Percentiles rank a stretch among this genome's conserved stretches.
phyloP scores from a whole-genome alignment of 257 asterid species.

The Datura wrightii region DNA sequence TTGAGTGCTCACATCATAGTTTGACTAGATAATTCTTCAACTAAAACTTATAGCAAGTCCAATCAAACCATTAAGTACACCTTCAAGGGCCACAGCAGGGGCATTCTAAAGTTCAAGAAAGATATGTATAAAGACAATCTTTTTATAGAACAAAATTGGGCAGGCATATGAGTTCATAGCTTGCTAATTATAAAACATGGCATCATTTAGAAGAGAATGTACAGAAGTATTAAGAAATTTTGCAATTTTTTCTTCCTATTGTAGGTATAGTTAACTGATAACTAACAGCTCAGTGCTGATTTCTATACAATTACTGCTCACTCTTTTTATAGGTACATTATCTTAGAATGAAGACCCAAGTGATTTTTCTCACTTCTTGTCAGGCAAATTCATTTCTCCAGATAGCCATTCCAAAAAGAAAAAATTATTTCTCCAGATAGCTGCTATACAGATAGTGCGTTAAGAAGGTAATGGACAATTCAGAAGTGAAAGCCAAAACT shows the following conservation, averaged over 20 bases:
- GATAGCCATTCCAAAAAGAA: not conserved
- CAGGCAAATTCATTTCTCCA: not conserved
- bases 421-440: not conserved
- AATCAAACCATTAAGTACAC: not conserved
- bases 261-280: not conserved
- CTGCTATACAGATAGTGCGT: not conserved
- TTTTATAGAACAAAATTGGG: not conserved
- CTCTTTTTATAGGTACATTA: not conserved
- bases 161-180: not conserved
- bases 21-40: not conserved
- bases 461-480: not conserved
- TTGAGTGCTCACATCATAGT: not conserved
- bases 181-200: not conserved
- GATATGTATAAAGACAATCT: not conserved
- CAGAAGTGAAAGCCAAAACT: conserved; percentile 1
- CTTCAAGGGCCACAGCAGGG: not conserved
- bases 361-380: not conserved
- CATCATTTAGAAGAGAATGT: not conserved
- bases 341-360: not conserved
- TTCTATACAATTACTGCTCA: not conserved
- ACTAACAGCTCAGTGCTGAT: not conserved
- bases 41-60: not conserved
- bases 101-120: not conserved
- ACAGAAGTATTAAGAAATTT: not conserved
- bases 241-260: not conserved